A percentile compares a stretch with the other conserved stretches of the same genome.
Evolutionary conservation across 2,329 filamentous ascomycete species (phyloP).

Genomic region (Colletotrichum abscissum): DNA sequence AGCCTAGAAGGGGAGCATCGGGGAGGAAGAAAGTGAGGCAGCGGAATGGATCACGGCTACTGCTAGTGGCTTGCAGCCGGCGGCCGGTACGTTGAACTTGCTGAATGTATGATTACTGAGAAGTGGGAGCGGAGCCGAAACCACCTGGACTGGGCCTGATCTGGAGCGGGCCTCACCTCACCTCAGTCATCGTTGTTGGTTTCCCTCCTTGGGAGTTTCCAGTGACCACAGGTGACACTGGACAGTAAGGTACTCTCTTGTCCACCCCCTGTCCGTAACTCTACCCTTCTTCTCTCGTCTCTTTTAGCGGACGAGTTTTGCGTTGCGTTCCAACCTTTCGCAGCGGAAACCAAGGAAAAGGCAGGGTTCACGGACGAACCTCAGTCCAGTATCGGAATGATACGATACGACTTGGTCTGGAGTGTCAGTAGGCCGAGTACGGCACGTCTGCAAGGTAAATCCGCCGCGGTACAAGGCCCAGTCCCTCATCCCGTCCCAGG

Average conservation of each 20-base stretch:
- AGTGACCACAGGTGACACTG: not conserved
- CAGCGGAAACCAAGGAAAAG: slow-evolving; percentile 16
- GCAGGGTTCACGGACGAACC: slow-evolving; percentile 39
- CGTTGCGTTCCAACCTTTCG: slow-evolving; percentile 25
- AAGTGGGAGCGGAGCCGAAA: slow-evolving; percentile 21
- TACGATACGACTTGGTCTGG: slow-evolving; percentile 38
- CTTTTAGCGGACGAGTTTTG: slow-evolving; percentile 14
- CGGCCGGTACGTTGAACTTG: slow-evolving; percentile 15
- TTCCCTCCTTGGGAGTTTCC: not conserved
- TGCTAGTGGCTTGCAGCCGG: slow-evolving; percentile 14
- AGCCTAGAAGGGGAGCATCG: slow-evolving; percentile 13
- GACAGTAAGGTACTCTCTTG: not conserved
- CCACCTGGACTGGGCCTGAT: slow-evolving; percentile 4
- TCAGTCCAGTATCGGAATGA: slow-evolving; percentile 37
- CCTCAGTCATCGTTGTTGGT: slow-evolving; percentile 6
- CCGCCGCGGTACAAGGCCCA: slow-evolving; percentile 37
- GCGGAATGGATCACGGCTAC: slow-evolving; percentile 12
- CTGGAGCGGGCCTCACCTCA: not conserved
- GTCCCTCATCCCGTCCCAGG: slow-evolving; percentile 30
- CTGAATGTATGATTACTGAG: slow-evolving; percentile 2
- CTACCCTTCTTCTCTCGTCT: slow-evolving; percentile 15
- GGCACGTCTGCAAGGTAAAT: slow-evolving; percentile 44
- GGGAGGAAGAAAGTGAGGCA: slow-evolving; percentile 31
- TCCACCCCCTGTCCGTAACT: not conserved
- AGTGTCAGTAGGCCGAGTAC: slow-evolving; percentile 36